Conservation (phyloP, 768 basidiomycete species). For the Coprinellus aureogranulatus region DNA sequence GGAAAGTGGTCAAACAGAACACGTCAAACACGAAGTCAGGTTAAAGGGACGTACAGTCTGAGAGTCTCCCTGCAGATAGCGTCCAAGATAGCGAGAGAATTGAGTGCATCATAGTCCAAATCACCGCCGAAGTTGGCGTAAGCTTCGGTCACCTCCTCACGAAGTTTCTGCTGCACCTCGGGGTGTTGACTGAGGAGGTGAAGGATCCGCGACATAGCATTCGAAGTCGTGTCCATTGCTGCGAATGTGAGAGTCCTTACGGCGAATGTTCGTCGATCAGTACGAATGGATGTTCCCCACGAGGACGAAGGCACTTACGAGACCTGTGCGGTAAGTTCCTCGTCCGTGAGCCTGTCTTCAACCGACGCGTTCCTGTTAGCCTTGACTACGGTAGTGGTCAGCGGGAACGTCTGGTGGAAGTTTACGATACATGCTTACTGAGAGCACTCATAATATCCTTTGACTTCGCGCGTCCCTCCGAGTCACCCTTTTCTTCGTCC, state of each 20-base stretch:
- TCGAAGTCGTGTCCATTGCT: slow-evolving; percentile 42
- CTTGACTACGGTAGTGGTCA: slow-evolving; percentile 27
- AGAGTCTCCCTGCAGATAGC: slow-evolving; percentile 41
- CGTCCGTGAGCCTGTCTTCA: slow-evolving; percentile 29
- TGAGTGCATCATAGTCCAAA: slow-evolving; percentile 36
- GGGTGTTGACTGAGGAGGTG: slow-evolving; percentile 29
- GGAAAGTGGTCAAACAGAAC: neutral
- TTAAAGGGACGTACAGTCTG: slow-evolving; percentile 27
- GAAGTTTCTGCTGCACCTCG: slow-evolving; percentile 35
- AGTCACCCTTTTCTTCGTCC: slow-evolving; percentile 29
- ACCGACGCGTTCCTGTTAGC: slow-evolving; percentile 35
- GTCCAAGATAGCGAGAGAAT: slow-evolving; percentile 36
- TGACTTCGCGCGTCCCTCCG: slow-evolving; percentile 26
- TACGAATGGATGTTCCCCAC: neutral
- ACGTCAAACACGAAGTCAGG: neutral
- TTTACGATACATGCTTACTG: too few species aligned
- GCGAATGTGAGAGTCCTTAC: slow-evolving; percentile 37
- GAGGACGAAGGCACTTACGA: slow-evolving; percentile 17
- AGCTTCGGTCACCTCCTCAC: slow-evolving; percentile 33
- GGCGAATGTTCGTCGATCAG: neutral
- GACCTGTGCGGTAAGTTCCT: slow-evolving; percentile 40
- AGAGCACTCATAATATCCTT: slow-evolving; percentile 49
- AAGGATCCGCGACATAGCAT: slow-evolving; percentile 32
- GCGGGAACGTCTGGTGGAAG: too few species aligned
- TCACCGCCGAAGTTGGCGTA: slow-evolving; percentile 21